Evolutionary conservation across 176 grass and related monocot species (phyloP).

Genomic region (Bonia amplexicaulis): DNA sequence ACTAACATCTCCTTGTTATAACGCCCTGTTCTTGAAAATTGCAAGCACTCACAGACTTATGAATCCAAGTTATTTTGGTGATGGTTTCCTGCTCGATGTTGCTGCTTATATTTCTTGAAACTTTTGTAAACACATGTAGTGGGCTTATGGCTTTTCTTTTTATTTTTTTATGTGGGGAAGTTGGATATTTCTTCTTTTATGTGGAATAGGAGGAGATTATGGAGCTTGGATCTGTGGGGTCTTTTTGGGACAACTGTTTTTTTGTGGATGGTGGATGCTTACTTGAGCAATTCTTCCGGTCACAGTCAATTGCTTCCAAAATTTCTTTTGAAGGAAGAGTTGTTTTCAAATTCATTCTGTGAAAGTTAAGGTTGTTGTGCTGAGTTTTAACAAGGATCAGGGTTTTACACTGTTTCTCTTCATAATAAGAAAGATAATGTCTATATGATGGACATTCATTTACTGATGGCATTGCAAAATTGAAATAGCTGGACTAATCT

Average conservation of each 20-base stretch:
- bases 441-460: background rate
- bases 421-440: background rate
- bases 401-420: too few species aligned
- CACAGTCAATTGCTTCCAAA: background rate
- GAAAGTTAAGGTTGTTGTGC: background rate
- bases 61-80: background rate
- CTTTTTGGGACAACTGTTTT: background rate
- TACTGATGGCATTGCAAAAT: background rate
- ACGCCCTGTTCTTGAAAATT: background rate
- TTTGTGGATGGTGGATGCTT: background rate
- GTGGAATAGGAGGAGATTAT: background rate
- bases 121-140: background rate
- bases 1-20: background rate
- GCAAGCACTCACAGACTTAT: background rate
- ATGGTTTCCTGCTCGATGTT: background rate
- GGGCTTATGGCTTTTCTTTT: background rate
- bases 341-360: too few species aligned
- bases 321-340: too few species aligned
- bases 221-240: background rate
- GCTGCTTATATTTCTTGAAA: background rate
- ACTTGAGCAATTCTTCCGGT: background rate
- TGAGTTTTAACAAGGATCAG: background rate
- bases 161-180: background rate
- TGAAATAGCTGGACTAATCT: background rate
- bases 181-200: background rate